Conservation (phyloP, 192 early-diverging fungal genomes). For the Coemansia sp. region DNA sequence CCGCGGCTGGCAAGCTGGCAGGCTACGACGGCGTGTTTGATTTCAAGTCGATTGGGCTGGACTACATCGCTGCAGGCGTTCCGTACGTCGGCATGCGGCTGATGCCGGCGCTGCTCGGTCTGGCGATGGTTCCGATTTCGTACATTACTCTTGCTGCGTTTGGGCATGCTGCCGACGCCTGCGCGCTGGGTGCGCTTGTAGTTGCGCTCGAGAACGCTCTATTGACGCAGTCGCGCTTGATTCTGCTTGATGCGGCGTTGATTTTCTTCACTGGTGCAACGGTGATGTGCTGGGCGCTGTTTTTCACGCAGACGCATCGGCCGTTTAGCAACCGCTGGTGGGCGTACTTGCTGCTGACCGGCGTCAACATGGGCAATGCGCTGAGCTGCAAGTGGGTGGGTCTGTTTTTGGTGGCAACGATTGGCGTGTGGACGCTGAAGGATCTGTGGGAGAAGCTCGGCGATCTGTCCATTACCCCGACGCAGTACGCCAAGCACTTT, state of each 20-base stretch:
- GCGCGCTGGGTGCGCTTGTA: constrained; percentile 74
- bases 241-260: constrained; percentile 86
- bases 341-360: constrained; percentile 81
- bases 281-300: constrained; percentile 33
- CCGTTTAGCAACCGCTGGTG: constrained; percentile 69
- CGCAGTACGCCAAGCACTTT: constrained; percentile 67
- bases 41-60: constrained; percentile 91
- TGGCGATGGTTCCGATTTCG: constrained; percentile 76
- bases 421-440: constrained; percentile 80
- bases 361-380: constrained; percentile 70
- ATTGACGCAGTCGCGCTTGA: constrained; percentile 86
- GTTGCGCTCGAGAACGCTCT: constrained; percentile 88
- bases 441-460: constrained; percentile 88
- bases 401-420: constrained; percentile 79
- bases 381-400: constrained; percentile 93
- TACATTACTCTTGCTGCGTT: constrained; percentile 82
- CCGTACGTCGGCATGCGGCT: constrained; percentile 87
- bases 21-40: constrained; percentile 92
- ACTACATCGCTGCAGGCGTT: constrained; percentile 84
- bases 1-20: constrained; percentile 68
- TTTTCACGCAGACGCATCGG: constrained; percentile 33
- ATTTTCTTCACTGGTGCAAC: constrained; percentile 66
- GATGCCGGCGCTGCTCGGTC: constrained; percentile 74
- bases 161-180: constrained; percentile 72
- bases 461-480: constrained; percentile 60